These are phyloP conservation scores for Cucumis variabilis DNA, from an alignment of 331 rosid genomes.

Conservation along the genomic window DNA sequence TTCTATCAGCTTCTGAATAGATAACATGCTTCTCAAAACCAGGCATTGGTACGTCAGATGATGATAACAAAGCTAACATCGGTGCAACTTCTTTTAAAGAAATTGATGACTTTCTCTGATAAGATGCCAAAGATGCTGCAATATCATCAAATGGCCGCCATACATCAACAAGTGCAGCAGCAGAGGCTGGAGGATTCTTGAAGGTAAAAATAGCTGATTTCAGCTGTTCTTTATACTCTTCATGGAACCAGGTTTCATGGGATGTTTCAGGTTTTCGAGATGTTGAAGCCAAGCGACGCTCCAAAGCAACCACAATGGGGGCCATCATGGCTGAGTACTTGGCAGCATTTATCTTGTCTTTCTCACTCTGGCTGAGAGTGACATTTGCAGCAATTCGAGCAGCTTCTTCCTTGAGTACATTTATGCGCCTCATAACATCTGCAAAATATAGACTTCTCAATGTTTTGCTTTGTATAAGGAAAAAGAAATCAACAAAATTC, in stretches of 20 bases:
- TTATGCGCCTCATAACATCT: conserved; percentile 96
- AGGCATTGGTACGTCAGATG: conserved; percentile 97
- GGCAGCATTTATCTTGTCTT: conserved; percentile 91
- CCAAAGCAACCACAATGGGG: conserved; percentile 95
- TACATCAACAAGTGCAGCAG: conserved; percentile 82
- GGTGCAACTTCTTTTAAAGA: conserved; percentile 92
- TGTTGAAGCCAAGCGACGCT: conserved; percentile 95
- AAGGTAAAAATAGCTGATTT: conserved; percentile 77
- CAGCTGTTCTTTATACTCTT: conserved; percentile 74
- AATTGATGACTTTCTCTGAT: conserved; percentile 91
- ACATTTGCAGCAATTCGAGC: conserved; percentile 89
- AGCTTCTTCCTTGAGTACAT: conserved; percentile 92
- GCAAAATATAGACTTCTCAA: conserved; percentile 44
- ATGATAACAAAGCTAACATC: conserved; percentile 71
- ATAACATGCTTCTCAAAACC: conserved; percentile 87
- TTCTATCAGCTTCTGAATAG: conserved; percentile 61
- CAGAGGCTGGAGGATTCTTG: conserved; percentile 81
- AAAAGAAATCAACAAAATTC: conserved; percentile 29
- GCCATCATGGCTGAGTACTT: conserved; percentile 99
- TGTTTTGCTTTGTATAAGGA: conserved; percentile 32
- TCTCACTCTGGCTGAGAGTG: conserved; percentile 92
- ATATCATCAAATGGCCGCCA: conserved; percentile 92
- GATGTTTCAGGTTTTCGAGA: conserved; percentile 95
- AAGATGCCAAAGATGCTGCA: conserved; percentile 91
- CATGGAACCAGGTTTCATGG: conserved; percentile 97